Percentiles rank a stretch among this genome's conserved stretches.
These are phyloP conservation scores for Stemphylium beticola DNA, from an alignment of 2,329 filamentous ascomycete species.

Conservation along the genomic window DNA sequence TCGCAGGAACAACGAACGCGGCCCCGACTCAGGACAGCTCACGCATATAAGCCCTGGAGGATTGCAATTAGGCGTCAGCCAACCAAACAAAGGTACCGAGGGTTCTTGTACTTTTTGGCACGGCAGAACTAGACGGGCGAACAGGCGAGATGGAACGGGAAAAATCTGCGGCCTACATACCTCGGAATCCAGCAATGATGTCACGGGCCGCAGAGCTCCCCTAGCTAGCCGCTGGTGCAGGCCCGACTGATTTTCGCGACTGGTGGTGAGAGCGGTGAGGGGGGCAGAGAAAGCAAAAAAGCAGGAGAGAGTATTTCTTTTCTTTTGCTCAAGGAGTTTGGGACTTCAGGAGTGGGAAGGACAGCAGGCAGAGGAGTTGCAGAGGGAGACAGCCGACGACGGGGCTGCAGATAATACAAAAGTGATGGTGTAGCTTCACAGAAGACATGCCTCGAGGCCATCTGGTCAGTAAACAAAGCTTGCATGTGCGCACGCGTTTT, in stretches of 20 bases:
- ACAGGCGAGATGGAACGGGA: slow-evolving; percentile 6
- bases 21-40: slow-evolving; percentile 19
- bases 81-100: slow-evolving; percentile 6
- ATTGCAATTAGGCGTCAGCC: slow-evolving; percentile 6
- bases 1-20: slow-evolving; percentile 26
- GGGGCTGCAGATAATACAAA: no score
- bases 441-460: background rate
- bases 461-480: slow-evolving; percentile 23
- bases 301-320: background rate
- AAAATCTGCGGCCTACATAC: slow-evolving; percentile 28
- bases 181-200: slow-evolving; percentile 36
- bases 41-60: slow-evolving; percentile 6
- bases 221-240: slow-evolving; percentile 19
- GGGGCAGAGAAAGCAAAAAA: background rate
- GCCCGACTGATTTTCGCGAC: slow-evolving; percentile 14
- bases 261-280: slow-evolving; percentile 6
- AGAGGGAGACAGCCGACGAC: no score
- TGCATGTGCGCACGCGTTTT: slow-evolving; percentile 32
- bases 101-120: slow-evolving; percentile 6
- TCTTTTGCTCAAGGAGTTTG: background rate
- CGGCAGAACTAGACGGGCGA: background rate
- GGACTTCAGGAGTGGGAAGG: background rate
- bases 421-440: no score
- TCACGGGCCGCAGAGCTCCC: slow-evolving; percentile 31
- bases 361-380: background rate